Base-by-base conservation (phyloP, 208 protist genomes). In the Crithidia mellificae region DNA sequence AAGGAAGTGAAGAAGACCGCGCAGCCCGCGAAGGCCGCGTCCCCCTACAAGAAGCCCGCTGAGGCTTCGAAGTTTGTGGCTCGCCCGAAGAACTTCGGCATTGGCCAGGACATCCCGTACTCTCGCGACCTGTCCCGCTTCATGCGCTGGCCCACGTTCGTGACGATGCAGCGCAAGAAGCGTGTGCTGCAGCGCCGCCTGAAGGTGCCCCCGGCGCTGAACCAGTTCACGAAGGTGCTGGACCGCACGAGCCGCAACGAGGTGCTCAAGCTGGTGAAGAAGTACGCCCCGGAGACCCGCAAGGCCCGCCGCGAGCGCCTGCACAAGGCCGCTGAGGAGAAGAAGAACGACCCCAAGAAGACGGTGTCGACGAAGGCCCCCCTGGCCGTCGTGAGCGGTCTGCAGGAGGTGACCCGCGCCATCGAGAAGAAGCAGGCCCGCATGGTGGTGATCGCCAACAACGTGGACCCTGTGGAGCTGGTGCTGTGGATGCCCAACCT, bases 401-500 rank as follows among this genome's bases (percentile, higher is more conserved):
- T 99, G 61, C 99, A 99, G 92, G 87, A 99, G 83, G 95, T 99
- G 75, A 99, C 97, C 51, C 85, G 84, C 59, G 83, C 98, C 22
- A 94, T 99, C 66, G 98, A 99, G 92, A 90, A 93, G 76, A 99
- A 99, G 91, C 98, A 98, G 75, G 99, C 99, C 29, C 94, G 96
- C 74, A 83, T 99, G 27, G 99, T 99, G 63, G 87, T 99, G 63
- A 99, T 99, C 69, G 98, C 99, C 49, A 97, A 99, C 92, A 99
- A 99, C 87, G 99, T 99, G 70, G 98, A 99, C 79, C 99, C 99
- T 63, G 93, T 99, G 69, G 99, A 99, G 90, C 80, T 99, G 20
- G 98, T 99, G 61, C 58, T 99, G 27, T 99, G 96, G 96, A 89
- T 99, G 49, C 99, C 99, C 53, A 92, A 98, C 63, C 96, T 99